Base-by-base conservation (phyloP, 495 filamentous ascomycete species). In the Lentithecium fluviatile region DNA sequence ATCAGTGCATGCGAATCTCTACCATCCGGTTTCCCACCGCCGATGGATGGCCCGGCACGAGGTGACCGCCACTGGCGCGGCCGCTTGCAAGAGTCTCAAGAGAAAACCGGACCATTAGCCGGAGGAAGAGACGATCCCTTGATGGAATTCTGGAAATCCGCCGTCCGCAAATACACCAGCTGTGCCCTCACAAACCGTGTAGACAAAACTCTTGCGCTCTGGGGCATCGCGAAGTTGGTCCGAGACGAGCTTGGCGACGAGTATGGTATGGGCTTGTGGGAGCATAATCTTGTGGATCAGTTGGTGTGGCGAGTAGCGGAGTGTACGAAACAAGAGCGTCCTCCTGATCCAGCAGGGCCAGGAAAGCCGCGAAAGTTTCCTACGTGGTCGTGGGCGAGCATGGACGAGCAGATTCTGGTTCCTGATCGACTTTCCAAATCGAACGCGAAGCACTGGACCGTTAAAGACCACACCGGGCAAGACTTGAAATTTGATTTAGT, bases 31-130 rank as follows among this genome's bases (percentile, higher is more conserved):
- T 24, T 66, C 4, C 63, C 63, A 1, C 46, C 47, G 15, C 24
- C 57, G 7, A 34, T 66, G 15, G 63, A 66, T 25, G 38, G 24
- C 4, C 15, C 40, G 5, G 57, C 63, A 2, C 36, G 19, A 0
- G 23, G 57, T 8, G 63, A 66, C 45, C 56, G 63, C 0, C 57
- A 62, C 52, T 66, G 63, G 63, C 57, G 63, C 7, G 63, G 63
- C 37, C 47, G 58, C 20, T 23, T 66, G 7, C 63, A 66, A 45
- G 36, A 36, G 7, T 49, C 13, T 13, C 10, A 29, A 12, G 36
- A 19, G 8, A 29, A 26, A 6, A 37, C 23, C 20, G 36, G 10
- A 13, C 57, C 53, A 0, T 17, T 58, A 2, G 51, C 34, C 8
- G 63, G 63, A 1, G 45, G 57, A 1, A 56, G 45, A 8, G 63